Base-by-base conservation (phyloP, 176 grass and related monocot species). In the Luzula sylvatica region DNA sequence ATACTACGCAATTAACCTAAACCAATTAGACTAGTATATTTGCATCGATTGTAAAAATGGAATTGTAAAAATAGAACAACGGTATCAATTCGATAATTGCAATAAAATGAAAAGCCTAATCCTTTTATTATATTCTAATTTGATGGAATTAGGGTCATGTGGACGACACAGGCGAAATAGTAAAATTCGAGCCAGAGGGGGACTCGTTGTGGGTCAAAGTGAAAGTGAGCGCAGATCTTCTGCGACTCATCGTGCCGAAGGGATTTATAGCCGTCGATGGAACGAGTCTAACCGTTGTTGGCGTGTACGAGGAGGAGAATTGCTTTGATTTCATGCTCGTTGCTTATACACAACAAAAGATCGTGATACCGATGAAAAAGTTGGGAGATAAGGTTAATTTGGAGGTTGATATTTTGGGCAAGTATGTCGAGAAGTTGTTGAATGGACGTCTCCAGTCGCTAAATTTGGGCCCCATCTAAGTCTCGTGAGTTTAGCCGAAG, bases 241-340 rank as follows among this genome's bases (percentile, higher is more conserved):
- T 95, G 26, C 53, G 70, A 7, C 76, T 88, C 22, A 61, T 95
- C n/a, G 83, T 88, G 67, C 83, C 89, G 14, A 95, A 95, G 62
- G 89, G 89, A 3, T 95, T 95, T 58, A 79, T 95, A 20, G 80
- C 89, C 23, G 80, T 88, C 8, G 89, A 95, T 32, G 89, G 89
- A 9, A 76, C 83, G 9, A 95, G 89, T 58, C 67, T 95, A 23
- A 88, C 83, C 3, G 83, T 95, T 13, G 80, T 88, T 29, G 65
- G 68, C 1, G 89, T 95, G 1, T 58, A 88, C 6, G 89, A 95
- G 35, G 67, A 78, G 14, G 83, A 32, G 0, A 71, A 76, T 3
- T 81, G 80, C 77, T 95, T 95, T 15, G 77, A 95, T 49, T 88
- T 95, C 77, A 95, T 88, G 89, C 70, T 95, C 3, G 83, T 95